phyloP scores from a whole-genome alignment of 345 rosid genomes.

The Camelina neglecta region DNA sequence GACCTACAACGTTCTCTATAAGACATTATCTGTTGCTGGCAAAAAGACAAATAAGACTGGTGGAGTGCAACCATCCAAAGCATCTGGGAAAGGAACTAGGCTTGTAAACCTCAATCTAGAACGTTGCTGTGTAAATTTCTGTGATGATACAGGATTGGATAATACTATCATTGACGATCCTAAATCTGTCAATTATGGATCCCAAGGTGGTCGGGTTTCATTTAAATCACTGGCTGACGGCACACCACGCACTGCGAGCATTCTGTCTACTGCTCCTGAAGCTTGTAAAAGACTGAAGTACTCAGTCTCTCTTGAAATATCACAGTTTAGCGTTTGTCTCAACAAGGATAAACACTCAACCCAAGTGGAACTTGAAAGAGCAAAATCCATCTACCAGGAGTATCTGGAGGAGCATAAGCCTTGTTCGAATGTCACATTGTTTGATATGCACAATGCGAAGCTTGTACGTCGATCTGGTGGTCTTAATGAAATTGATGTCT shows the following conservation, averaged over 20 bases:
- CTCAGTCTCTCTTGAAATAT: constrained; percentile 74
- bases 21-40: constrained; percentile 55
- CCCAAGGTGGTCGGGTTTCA: constrained; percentile 88
- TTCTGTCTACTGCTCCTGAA: constrained; percentile 60
- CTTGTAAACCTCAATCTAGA: constrained; percentile 79
- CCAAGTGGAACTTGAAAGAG: constrained; percentile 91
- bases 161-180: constrained; percentile 75
- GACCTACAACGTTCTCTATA: constrained; percentile 72
- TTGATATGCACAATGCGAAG: constrained; percentile 89
- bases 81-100: constrained; percentile 83
- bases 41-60: constrained; percentile 57
- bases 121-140: constrained; percentile 73
- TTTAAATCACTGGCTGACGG: constrained; percentile 79
- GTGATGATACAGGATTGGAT: constrained; percentile 73
- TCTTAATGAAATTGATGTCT: constrained; percentile 79
- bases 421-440: constrained; percentile 60
- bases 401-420: constrained; percentile 58
- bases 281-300: constrained; percentile 67
- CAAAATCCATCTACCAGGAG: constrained; percentile 83
- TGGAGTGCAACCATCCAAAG: constrained; percentile 57
- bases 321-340: constrained; percentile 68
- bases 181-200: constrained; percentile 96
- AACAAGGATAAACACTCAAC: constrained; percentile 90
- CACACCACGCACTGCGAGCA: constrained; percentile 70
- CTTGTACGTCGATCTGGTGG: constrained; percentile 89